A percentile compares a stretch with the other conserved stretches of the same genome.
phyloP scores from a whole-genome alignment of 2,329 filamentous ascomycete genomes.

The Dactylellina haptotyla region DNA sequence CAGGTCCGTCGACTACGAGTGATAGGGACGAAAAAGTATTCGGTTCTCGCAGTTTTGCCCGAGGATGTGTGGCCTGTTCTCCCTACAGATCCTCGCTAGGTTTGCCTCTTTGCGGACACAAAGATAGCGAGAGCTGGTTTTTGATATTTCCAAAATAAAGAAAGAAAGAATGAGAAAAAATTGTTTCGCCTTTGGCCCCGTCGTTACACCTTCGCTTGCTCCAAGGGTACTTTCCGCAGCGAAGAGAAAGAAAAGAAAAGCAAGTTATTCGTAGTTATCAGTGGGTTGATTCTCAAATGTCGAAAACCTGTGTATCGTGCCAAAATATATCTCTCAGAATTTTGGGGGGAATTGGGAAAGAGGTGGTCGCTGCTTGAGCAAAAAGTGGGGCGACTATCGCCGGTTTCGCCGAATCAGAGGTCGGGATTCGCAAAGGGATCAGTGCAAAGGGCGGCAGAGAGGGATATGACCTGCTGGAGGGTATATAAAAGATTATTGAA shows the following conservation, averaged over 20 bases:
- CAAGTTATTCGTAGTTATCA: slow-evolving; percentile 30
- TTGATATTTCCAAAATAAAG: not conserved
- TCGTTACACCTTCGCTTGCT: not conserved
- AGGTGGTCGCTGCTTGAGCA: slow-evolving; percentile 24
- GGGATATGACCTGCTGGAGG: slow-evolving; percentile 8
- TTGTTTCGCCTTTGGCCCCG: not conserved
- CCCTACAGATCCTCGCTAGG: slow-evolving; percentile 46
- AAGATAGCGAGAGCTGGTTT: slow-evolving; percentile 29
- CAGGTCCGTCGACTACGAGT: slow-evolving; percentile 39
- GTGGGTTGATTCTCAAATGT: slow-evolving; percentile 34
- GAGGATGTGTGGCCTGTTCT: slow-evolving; percentile 50
- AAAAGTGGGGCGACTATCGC: slow-evolving; percentile 53
- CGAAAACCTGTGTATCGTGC: slow-evolving; percentile 14
- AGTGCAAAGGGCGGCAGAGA: slow-evolving; percentile 22
- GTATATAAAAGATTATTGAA: slow-evolving; percentile 28
- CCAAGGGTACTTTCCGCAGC: not conserved
- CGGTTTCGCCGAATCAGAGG: slow-evolving; percentile 51
- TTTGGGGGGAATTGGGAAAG: not conserved
- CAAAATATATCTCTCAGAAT: slow-evolving; percentile 42
- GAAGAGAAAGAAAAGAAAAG: slow-evolving; percentile 11
- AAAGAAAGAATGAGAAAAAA: slow-evolving; percentile 1
- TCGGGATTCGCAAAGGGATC: slow-evolving; percentile 37
- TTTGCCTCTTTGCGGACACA: slow-evolving; percentile 48
- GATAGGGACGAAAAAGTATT: slow-evolving; percentile 2
- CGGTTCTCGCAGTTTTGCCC: slow-evolving; percentile 50